Conservation (phyloP, 495 filamentous ascomycete species). For the Lophiotrema nucula region DNA sequence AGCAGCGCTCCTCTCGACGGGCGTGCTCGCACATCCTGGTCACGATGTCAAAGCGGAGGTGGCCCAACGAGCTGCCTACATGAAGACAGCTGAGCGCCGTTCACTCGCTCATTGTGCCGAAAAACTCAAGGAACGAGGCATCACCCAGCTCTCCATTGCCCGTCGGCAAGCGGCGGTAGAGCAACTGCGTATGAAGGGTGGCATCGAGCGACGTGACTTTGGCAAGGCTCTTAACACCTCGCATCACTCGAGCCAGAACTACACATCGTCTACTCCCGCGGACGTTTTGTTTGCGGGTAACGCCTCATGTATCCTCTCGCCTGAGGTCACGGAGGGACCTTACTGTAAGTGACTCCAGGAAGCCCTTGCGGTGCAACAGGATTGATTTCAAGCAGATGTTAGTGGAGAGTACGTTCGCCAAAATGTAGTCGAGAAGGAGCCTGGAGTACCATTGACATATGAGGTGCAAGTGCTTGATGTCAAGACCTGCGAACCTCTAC, state of each 20-base stretch:
- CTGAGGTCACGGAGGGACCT: conserved; percentile 34
- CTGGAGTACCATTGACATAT: conserved; percentile 55
- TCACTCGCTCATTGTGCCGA: conserved; percentile 17
- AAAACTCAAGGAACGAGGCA: conserved; percentile 14
- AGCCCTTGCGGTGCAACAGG: neutral
- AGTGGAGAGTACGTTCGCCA: conserved; percentile 50
- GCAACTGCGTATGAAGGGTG: conserved; percentile 7
- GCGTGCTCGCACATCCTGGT: conserved; percentile 19
- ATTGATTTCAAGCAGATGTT: conserved; percentile 23
- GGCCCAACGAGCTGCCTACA: conserved; percentile 12
- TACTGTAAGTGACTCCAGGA: conserved; percentile 21
- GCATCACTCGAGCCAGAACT: conserved; percentile 14
- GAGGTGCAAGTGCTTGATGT: conserved; percentile 62
- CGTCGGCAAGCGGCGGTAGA: conserved; percentile 14
- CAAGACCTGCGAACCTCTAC: conserved; percentile 56
- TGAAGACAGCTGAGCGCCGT: conserved; percentile 2
- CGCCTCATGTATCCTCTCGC: conserved; percentile 26
- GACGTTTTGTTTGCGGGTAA: conserved; percentile 20
- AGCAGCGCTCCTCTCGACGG: conserved; percentile 3
- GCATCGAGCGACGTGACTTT: conserved; percentile 16
- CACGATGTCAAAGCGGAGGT: conserved; percentile 19
- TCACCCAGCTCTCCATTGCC: conserved; percentile 14
- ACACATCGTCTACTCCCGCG: conserved; percentile 2
- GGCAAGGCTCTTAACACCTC: conserved; percentile 4
- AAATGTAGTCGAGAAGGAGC: conserved; percentile 53